Evolutionary conservation across 2,329 filamentous ascomycete species (phyloP).

Genomic region (Onygenales sp.): DNA sequence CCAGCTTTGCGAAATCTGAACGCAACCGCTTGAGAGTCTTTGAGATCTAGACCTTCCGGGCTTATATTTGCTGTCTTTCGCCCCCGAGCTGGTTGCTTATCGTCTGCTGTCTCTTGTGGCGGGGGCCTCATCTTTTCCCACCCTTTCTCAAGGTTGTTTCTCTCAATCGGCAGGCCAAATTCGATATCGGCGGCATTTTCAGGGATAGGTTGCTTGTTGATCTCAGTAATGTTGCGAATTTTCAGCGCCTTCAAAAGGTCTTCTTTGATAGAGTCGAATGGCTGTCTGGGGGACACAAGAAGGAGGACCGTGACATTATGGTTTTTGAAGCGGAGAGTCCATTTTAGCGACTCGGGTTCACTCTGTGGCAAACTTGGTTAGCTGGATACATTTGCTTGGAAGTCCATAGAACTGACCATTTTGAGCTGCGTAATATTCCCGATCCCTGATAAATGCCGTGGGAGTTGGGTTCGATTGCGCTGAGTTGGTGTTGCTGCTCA

Average conservation of each 20-base stretch:
- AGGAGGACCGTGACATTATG: constrained; percentile 62
- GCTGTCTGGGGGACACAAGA: constrained; percentile 49
- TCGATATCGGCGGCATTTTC: constrained; percentile 33
- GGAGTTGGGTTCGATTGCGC: background rate
- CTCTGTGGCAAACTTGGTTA: background rate
- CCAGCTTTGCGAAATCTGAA: constrained; percentile 27
- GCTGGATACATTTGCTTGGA: constrained; percentile 12
- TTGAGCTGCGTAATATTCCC: background rate
- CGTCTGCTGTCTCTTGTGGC: constrained; percentile 17
- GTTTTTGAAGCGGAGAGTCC: constrained; percentile 64
- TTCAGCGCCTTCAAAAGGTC: constrained; percentile 50
- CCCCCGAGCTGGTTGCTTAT: constrained; percentile 17
- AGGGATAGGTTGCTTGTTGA: constrained; percentile 30
- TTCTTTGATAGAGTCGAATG: constrained; percentile 48
- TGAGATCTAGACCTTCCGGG: constrained; percentile 26
- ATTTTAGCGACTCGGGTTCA: constrained; percentile 36
- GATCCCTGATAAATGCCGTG: background rate
- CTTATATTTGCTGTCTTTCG: constrained; percentile 23
- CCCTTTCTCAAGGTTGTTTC: constrained; percentile 39
- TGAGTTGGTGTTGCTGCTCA: background rate
- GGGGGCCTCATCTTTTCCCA: constrained; percentile 36
- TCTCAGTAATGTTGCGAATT: constrained; percentile 30
- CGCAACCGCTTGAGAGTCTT: constrained; percentile 31
- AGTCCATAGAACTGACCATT: constrained; percentile 43
- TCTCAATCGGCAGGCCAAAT: constrained; percentile 39